A percentile compares a stretch with the other conserved stretches of the same genome.
These are phyloP conservation scores for Uronychia setigera DNA, from an alignment of 73 alveolate genomes.

Conservation along the genomic window DNA sequence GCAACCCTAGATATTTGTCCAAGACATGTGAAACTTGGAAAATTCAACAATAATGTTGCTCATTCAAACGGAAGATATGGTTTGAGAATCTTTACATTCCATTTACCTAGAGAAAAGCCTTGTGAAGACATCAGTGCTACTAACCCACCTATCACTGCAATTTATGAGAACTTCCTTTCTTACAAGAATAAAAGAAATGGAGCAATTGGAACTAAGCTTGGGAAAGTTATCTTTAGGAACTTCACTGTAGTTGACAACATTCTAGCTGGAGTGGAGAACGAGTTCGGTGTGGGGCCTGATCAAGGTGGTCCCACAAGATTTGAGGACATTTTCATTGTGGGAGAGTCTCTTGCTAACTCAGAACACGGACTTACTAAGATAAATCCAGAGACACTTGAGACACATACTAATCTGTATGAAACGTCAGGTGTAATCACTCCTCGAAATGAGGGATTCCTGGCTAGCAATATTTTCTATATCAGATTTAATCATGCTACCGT, in stretches of 20 bases:
- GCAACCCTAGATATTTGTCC: slow-evolving; percentile 79
- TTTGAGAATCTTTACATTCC: slow-evolving; percentile 63
- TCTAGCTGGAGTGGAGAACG: slow-evolving; percentile 43
- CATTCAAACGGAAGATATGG: slow-evolving; percentile 85
- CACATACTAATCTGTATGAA: slow-evolving; percentile 7
- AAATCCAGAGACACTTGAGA: slow-evolving; percentile 27
- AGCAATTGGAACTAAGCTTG: slow-evolving; percentile 32
- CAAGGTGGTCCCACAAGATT: slow-evolving; percentile 11
- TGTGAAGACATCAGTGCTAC: slow-evolving; percentile 8
- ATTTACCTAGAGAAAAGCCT: slow-evolving; percentile 39
- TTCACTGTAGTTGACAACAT: slow-evolving; percentile 58
- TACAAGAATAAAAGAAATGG: slow-evolving; percentile 65
- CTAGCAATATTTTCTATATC: slow-evolving; percentile 34
- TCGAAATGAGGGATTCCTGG: slow-evolving; percentile 68
- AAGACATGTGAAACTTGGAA: slow-evolving; percentile 49
- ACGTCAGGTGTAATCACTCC: slow-evolving; percentile 67
- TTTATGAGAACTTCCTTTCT: slow-evolving; percentile 23
- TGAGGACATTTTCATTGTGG: slow-evolving; percentile 61
- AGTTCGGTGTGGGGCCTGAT: slow-evolving; percentile 32
- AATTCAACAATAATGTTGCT: slow-evolving; percentile 64
- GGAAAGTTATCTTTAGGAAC: slow-evolving; percentile 38
- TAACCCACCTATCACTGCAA: slow-evolving; percentile 26
- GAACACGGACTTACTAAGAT: neutral
- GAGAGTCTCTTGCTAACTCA: slow-evolving; percentile 39
- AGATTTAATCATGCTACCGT: no score